Evolutionary conservation across 2,329 filamentous ascomycete genomes (phyloP).

Genomic region (Cercospora sp.): DNA sequence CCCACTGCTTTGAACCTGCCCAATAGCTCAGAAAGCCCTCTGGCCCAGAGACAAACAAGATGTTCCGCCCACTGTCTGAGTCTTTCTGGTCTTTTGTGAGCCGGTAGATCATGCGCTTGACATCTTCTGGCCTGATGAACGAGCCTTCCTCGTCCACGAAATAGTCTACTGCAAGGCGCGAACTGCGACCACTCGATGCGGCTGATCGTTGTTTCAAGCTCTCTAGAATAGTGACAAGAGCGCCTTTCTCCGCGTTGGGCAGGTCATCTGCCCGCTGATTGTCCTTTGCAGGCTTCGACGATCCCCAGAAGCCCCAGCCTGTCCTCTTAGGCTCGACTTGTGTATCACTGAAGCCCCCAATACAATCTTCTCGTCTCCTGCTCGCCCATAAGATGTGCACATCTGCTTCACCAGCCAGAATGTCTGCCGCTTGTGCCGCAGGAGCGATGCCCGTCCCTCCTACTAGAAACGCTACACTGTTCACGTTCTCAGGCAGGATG

Average conservation of each 20-base stretch:
- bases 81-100: slow-evolving; percentile 30
- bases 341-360: slow-evolving; percentile 59
- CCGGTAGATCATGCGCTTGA: slow-evolving; percentile 35
- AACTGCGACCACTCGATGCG: slow-evolving; percentile 24
- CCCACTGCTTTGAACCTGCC: slow-evolving; percentile 78
- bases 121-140: slow-evolving; percentile 55
- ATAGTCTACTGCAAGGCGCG: slow-evolving; percentile 65
- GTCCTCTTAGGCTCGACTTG: slow-evolving; percentile 20
- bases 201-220: slow-evolving; percentile 52
- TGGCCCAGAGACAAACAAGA: slow-evolving; percentile 86
- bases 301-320: slow-evolving; percentile 26
- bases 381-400: slow-evolving; percentile 85
- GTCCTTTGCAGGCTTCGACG: slow-evolving; percentile 9
- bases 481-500: slow-evolving; percentile 54
- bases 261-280: slow-evolving; percentile 4
- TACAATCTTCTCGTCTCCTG: slow-evolving; percentile 64
- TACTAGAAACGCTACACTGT: slow-evolving; percentile 76
- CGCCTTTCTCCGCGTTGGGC: slow-evolving; percentile 41
- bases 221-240: slow-evolving; percentile 64
- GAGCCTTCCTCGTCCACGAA: slow-evolving; percentile 79
- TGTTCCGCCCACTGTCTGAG: slow-evolving; percentile 50
- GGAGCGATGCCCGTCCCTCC: slow-evolving; percentile 92
- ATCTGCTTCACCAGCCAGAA: slow-evolving; percentile 49
- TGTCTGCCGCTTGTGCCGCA: slow-evolving; percentile 75
- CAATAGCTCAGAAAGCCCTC: slow-evolving; percentile 83